Evolutionary conservation across 2,329 filamentous ascomycete genomes (phyloP), one percentile per base, ranked within the genome.

Genomic region (Colletotrichum brevisporum): DNA sequence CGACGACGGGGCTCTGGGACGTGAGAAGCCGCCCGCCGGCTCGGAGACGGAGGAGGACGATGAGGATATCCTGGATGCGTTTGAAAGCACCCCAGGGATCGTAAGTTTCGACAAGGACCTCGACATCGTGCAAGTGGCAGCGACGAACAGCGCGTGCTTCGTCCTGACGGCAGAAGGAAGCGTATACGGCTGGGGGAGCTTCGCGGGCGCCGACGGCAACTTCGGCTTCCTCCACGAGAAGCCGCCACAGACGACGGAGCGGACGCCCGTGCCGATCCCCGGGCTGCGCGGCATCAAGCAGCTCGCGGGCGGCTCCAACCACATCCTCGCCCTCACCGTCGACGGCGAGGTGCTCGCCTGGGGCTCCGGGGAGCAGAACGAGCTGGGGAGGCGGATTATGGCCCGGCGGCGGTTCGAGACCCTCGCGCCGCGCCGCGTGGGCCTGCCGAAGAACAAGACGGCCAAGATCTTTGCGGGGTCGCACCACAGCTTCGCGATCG

Each of bases 401-500:
- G 83, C 86, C 74, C 85, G 88, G 27, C 84, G 82, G 65, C 82
- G 84, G 69, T 77, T 78, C 48, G 81, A 85, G 71, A 82, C 81
- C 43, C 81, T 89, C 13, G 76, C 81, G 13, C 88, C 88, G 0
- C 83, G 73, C 5, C 69, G 66, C 55, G 67, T 79, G 13, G 71
- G 72, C 9, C 52, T 75, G 4, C 72, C 71, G 13, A 73, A 47
- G 39, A 70, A 71, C 39, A 84, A 91, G 59, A 69, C 76, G 16
- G 27, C 24, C 43, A 68, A 61, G 15, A 72, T 78, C 10, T 85
- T 84, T 21, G 88, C 87, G 67, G 91, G 91, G 18, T 84, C 88
- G 56, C 91, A 92, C 77, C 90, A 93, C 76, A 90, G 88, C 64
- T 92, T 94, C 71, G 90, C 90, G n/a, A 85, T 93, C 56, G 85